phyloP scores from a whole-genome alignment of 495 filamentous ascomycete genomes.

The Aspergillus steynii region DNA sequence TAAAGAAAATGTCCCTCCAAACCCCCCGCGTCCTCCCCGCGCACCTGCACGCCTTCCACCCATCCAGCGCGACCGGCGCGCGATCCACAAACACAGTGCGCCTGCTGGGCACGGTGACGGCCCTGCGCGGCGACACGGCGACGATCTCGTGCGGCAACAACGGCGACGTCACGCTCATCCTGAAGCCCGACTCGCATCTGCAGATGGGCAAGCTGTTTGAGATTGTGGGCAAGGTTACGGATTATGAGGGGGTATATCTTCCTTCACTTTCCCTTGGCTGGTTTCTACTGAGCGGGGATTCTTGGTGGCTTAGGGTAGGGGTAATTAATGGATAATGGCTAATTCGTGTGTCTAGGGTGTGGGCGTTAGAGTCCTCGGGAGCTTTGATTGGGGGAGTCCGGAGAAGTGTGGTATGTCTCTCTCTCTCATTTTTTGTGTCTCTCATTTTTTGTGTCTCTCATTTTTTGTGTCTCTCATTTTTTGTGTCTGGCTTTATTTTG shows the following conservation, averaged over 20 bases:
- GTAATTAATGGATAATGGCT: conserved; percentile 1
- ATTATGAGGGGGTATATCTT: conserved; percentile 45
- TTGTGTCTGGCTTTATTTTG: conserved; percentile 4
- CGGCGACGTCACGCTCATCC: conserved; percentile 67
- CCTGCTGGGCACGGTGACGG: conserved; percentile 79
- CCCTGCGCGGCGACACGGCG: conserved; percentile 79
- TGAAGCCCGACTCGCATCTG: conserved; percentile 82
- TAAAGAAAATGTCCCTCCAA: conserved; percentile 48
- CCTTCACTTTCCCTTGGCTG: not conserved
- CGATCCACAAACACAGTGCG: conserved; percentile 67
- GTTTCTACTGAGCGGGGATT: not conserved
- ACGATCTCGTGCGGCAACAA: conserved; percentile 65
- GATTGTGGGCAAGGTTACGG: conserved; percentile 87
- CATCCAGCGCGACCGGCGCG: conserved; percentile 30
- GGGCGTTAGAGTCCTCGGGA: conserved; percentile 70
- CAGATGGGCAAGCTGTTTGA: conserved; percentile 78
- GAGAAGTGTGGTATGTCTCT: conserved; percentile 38
- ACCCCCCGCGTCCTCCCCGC: conserved; percentile 70
- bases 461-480: conserved; percentile 9
- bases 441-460: conserved; percentile 7
- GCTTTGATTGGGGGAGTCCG: conserved; percentile 73
- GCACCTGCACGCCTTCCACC: conserved; percentile 66
- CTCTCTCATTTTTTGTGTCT: not conserved
- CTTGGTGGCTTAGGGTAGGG: not conserved
- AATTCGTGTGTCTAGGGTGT: conserved; percentile 53